Evolutionary conservation across 768 basidiomycete genomes (phyloP), one percentile per base, ranked within the genome.

Genomic region (Glaciozyma martinii): DNA sequence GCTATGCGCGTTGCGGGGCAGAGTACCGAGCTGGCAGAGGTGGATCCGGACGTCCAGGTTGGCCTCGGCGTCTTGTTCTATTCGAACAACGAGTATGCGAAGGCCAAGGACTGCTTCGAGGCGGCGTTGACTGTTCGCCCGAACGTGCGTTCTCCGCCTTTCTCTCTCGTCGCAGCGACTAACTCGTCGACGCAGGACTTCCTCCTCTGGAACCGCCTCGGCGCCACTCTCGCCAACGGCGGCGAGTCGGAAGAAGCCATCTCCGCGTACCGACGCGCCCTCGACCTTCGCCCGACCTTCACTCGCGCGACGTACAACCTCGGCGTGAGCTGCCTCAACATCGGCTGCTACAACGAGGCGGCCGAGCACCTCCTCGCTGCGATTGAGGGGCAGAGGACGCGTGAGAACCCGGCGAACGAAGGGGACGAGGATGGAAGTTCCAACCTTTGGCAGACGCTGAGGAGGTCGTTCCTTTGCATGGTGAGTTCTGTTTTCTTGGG

Each of bases 251-350:
- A 98, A 76, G 90, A 93, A 75, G 93, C 94, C 21, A 79, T 80
- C 63, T 74, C 76, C 57, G 79, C 79, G 9, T 74, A 99, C 75
- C 82, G 88, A 65, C 85, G 92, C 75, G 95, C 95, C 0, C 81
- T 99, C 30, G 86, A 85, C 72, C 78, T 97, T 55, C 84, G 91
- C 46, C 95, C 95, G 32, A 93, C 91, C 0, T 99, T 95, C 76
- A 98, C 95, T 1, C 85, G 95, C 16, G 95, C 93, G 15, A 89
- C 97, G 29, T 97, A 94, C 75, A 99, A 99, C 73, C 89, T 99
- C 43, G 95, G 93, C 52, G 95, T 99, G 32, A 92, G 93, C 27
- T 99, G 94, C 74, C 77, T 99, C 66, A 99, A 99, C 75, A 94
- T 98, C 59, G 93, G 92, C 13, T 90, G 91, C 13, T 83, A 89